Evolutionary conservation across 2,329 filamentous ascomycete genomes (phyloP), one percentile per base, ranked within the genome.

Genomic region (Huntiella moniliformis): DNA sequence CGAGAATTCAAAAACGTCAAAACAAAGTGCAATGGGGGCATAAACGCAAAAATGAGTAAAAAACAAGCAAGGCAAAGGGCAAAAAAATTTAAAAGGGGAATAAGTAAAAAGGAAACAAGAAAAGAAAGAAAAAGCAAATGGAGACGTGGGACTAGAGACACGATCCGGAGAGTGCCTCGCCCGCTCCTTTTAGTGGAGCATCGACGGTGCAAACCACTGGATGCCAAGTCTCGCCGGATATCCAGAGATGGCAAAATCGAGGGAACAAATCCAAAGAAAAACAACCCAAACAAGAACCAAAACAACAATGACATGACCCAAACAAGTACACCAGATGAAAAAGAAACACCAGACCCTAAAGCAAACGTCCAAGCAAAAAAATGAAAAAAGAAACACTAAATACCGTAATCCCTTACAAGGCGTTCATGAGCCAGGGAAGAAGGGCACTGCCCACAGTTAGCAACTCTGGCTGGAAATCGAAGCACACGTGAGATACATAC

Each of bases 401-500:
- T 39, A 28, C 33, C 8, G 45, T 42, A 46, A 46, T 18, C 39
- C 18, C 44, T 59, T 62, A 71, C 52, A 71, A 61, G 51, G 69
- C 62, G 55, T 67, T 67, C 59, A 67, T 67, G 51, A 71, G 62
- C 58, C 67, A 71, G 33, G 68, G 67, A 48, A 68, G 66, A 44
- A 70, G 56, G 31, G 67, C 68, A 49, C 63, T 66, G 44, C 34
- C 46, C 6, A 38, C 28, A 5, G 16, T 15, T 18, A 40, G 52
- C 55, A 54, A 58, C 5, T 36, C 22, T n/a, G 34, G 32, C 6
- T 33, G 17, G 13, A 36, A 5, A 37, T 11, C 32, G 45, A 56
- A 12, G 10, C n/a, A 11, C 4, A 39, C 10, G 33, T 11, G 34
- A 32, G 15, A 41, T 37, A 80, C 86, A 67, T 74, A 96, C 91